These are phyloP conservation scores for Ehretia macrophylla DNA, from an alignment of 257 asterid genomes.

Conservation along the genomic window DNA sequence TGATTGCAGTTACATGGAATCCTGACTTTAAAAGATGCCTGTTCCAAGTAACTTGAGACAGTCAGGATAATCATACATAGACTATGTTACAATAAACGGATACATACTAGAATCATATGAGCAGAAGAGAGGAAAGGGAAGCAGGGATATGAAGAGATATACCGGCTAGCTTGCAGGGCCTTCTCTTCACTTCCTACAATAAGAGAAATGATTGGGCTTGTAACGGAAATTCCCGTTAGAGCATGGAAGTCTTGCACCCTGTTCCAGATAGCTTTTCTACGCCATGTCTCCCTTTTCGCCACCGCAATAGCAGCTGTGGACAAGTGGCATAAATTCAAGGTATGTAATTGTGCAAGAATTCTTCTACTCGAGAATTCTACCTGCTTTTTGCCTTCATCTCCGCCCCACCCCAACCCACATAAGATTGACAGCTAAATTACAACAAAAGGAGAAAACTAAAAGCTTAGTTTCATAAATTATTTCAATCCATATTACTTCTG, in stretches of 20 bases:
- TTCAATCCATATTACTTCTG: too few relatives aligned
- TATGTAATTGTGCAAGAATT: neutral
- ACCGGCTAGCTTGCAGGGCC: conserved; percentile 98
- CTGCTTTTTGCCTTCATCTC: neutral
- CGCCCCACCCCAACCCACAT: too few relatives aligned
- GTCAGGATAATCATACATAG: conserved; percentile 13
- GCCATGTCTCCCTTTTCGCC: conserved; percentile 79
- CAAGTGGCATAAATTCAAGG: neutral
- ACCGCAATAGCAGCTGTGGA: conserved; percentile 79
- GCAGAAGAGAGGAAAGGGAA: conserved; percentile 2
- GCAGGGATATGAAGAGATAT: conserved; percentile 1
- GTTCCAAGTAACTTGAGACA: conserved; percentile 23
- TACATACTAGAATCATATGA: neutral
- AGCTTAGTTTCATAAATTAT: too few relatives aligned
- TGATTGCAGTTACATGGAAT: conserved; percentile 80
- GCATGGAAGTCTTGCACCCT: conserved; percentile 65
- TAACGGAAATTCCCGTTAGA: conserved; percentile 42
- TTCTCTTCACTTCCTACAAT: conserved; percentile 80
- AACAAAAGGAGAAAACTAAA: too few relatives aligned
- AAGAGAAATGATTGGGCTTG: conserved; percentile 45
- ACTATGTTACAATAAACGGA: neutral
- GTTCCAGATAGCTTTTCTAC: conserved; percentile 61
- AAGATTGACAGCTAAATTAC: too few relatives aligned
- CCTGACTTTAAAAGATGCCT: conserved; percentile 83
- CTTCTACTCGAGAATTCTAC: neutral